These are phyloP conservation scores for Schrenkiella parvula DNA, from an alignment of 345 rosid genomes.

Conservation along the genomic window DNA sequence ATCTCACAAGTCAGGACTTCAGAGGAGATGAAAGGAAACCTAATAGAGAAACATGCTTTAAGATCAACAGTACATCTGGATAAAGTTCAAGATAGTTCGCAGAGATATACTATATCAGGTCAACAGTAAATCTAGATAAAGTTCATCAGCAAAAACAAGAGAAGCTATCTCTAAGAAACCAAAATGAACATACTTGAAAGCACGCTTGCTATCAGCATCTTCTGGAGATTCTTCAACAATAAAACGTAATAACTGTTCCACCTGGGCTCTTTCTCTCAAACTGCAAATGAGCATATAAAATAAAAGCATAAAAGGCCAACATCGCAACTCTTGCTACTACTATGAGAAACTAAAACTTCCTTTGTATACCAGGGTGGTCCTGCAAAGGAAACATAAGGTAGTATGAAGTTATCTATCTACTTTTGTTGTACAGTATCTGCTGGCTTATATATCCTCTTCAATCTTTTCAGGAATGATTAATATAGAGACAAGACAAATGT, in stretches of 20 bases:
- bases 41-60: slow-evolving; percentile 24
- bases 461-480: background rate
- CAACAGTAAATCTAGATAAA: background rate
- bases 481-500: slow-evolving; percentile 21
- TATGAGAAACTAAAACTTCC: slow-evolving; percentile 20
- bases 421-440: slow-evolving; percentile 5
- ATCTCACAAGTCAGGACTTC: slow-evolving; percentile 97
- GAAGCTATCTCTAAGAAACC: background rate
- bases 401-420: slow-evolving; percentile 23
- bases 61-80: background rate
- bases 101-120: background rate
- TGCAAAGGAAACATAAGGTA: slow-evolving; percentile 28
- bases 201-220: slow-evolving; percentile 83
- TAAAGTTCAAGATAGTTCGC: background rate
- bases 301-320: slow-evolving; percentile 27
- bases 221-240: slow-evolving; percentile 78
- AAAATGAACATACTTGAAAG: slow-evolving; percentile 69
- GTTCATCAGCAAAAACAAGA: background rate
- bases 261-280: slow-evolving; percentile 85
- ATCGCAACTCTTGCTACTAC: slow-evolving; percentile 4
- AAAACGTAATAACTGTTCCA: slow-evolving; percentile 81
- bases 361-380: background rate
- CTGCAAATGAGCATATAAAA: slow-evolving; percentile 43
- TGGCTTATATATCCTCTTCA: background rate
- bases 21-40: slow-evolving; percentile 96